Conservation (phyloP, 2,329 filamentous ascomycete genomes). For the Didymella keratinophila region DNA sequence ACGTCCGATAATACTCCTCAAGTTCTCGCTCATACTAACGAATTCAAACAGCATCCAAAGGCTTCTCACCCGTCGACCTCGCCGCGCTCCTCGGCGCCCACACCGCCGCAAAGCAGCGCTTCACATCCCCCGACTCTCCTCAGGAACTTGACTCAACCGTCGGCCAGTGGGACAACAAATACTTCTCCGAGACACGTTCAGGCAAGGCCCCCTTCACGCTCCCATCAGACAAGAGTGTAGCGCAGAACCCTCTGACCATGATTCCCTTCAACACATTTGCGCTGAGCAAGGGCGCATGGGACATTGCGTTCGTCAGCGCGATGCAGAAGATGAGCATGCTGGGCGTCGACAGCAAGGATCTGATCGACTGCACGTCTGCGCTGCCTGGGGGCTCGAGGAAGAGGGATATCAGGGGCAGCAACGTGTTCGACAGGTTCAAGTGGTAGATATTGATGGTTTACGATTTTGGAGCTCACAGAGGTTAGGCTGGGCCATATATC, state of each 20-base stretch:
- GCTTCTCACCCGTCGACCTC: slow-evolving; percentile 49
- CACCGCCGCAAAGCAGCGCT: slow-evolving; percentile 43
- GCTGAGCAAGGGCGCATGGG: slow-evolving; percentile 40
- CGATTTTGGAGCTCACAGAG: neutral
- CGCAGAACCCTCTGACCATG: slow-evolving; percentile 31
- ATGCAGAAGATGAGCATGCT: slow-evolving; percentile 50
- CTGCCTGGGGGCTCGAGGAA: slow-evolving; percentile 43
- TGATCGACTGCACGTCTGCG: slow-evolving; percentile 47
- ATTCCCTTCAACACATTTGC: slow-evolving; percentile 37
- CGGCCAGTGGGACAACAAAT: slow-evolving; percentile 50
- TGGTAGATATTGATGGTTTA: slow-evolving; percentile 1
- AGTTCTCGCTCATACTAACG: neutral
- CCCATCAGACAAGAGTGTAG: slow-evolving; percentile 39
- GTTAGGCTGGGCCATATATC: neutral
- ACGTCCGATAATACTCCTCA: neutral
- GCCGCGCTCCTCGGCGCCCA: slow-evolving; percentile 52
- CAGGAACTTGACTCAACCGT: slow-evolving; percentile 48
- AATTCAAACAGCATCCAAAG: slow-evolving; percentile 37
- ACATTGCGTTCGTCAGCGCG: slow-evolving; percentile 43
- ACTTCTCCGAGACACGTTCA: slow-evolving; percentile 44
- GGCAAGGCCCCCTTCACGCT: slow-evolving; percentile 43
- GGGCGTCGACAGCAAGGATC: slow-evolving; percentile 32
- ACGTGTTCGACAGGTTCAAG: slow-evolving; percentile 37
- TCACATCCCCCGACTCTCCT: slow-evolving; percentile 32
- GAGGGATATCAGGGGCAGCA: slow-evolving; percentile 42